Conservation (phyloP, 179 eudicot genomes). For the Spinacia oleracea region DNA sequence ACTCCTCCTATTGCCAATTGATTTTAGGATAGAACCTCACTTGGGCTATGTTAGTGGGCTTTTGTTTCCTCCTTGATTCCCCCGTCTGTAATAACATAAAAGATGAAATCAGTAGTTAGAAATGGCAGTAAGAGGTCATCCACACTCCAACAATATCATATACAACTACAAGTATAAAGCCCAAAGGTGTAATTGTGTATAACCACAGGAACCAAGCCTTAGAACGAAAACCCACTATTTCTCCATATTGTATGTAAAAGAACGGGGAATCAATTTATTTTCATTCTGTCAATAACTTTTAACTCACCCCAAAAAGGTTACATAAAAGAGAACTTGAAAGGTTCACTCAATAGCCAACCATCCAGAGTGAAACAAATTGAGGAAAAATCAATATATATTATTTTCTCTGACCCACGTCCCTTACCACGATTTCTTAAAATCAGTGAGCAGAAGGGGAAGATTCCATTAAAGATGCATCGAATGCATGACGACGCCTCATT, state of each 20-base stretch:
- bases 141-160: background rate
- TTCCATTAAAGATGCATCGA: background rate
- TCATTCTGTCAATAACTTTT: background rate
- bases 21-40: no score
- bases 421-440: no score
- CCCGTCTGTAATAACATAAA: no score
- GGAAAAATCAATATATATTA: no score
- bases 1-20: no score
- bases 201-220: background rate
- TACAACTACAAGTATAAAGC: background rate
- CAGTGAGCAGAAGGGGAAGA: background rate
- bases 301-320: background rate
- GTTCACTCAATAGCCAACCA: no score
- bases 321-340: background rate
- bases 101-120: no score
- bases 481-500: background rate
- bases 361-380: no score
- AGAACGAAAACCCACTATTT: background rate
- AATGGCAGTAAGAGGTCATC: no score
- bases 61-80: no score
- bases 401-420: no score
- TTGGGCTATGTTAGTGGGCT: no score
- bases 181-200: background rate
- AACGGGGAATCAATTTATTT: background rate
- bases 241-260: background rate